Percentiles rank a stretch among this genome's conserved stretches.
phyloP scores from a whole-genome alignment of 352 stramenopile species.

The Blastocystis sp. region DNA sequence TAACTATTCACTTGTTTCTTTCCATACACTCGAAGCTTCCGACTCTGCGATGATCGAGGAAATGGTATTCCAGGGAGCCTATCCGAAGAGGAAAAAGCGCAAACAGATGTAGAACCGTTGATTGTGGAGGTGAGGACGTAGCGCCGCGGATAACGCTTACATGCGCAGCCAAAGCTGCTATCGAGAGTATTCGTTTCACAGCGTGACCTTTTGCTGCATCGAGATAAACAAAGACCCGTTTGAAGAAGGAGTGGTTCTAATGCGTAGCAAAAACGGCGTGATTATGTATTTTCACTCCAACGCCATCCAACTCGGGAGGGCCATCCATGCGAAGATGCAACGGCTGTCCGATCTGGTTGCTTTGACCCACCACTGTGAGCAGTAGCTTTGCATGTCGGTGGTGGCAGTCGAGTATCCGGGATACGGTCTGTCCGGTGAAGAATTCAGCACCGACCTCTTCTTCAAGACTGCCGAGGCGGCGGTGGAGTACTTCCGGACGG shows the following conservation, averaged over 20 bases:
- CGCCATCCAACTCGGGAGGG: background rate
- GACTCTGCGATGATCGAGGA: background rate
- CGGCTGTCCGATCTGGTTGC: background rate
- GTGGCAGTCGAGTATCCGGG: constrained; percentile 59
- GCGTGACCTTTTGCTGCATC: constrained; percentile 3
- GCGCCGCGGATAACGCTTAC: background rate
- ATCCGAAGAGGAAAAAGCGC: background rate
- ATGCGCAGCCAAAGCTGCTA: constrained; percentile 45
- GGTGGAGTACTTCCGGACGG: constrained; percentile 45
- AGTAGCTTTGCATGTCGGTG: constrained; percentile 32
- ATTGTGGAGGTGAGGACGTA: background rate
- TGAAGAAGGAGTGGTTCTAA: background rate
- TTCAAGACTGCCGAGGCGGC: constrained; percentile 17
- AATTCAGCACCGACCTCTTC: constrained; percentile 16
- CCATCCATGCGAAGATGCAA: background rate
- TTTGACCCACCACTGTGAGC: background rate
- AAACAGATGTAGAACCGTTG: background rate
- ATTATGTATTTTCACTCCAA: constrained; percentile 55
- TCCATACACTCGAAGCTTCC: background rate
- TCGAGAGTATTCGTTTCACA: background rate
- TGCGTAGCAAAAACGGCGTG: constrained; percentile 5
- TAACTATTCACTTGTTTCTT: constrained; percentile 6
- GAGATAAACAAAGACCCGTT: constrained; percentile 1
- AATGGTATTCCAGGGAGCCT: constrained; percentile 33
- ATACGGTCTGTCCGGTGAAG: constrained; percentile 31